Evolutionary conservation across 495 filamentous ascomycete genomes (phyloP), one percentile per base, ranked within the genome.

Genomic region (Aspergillus sparsus): DNA sequence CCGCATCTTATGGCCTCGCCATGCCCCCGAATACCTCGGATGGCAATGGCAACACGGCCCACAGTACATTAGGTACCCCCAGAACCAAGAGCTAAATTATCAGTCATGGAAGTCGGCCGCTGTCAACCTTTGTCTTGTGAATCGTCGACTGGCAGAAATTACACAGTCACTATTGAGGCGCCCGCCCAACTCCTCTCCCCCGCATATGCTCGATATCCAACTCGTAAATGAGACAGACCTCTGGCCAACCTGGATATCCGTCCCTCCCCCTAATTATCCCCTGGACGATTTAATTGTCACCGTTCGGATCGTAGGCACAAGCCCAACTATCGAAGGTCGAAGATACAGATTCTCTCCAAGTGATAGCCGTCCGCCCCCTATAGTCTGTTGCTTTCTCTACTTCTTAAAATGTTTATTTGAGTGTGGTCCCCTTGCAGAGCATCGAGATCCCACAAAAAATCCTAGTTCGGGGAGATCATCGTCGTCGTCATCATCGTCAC

Each of bases 341-440:
- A 18, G 27, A 27, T 49, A 51, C 15, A 15, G 55, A 18, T 44
- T 58, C 33, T 42, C 16, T 33, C 33, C 34, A 8, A 13, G 10
- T 32, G 46, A 47, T 10, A 27, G 53, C 16, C 31, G 16, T 8
- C 46, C 55, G 15, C 55, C 55, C 11, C 46, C 9, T 7, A 58
- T 58, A 8, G 9, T 46, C n/a, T 58, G 55, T 34, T 37, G 21
- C 21, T 58, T 58, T 13, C 51, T 31, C 31, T 51, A 51, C 18
- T 35, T 56, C 6, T 10, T 58, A 11, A 35, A 51, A 8, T 15
- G 34, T 5, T 58, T 58, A 10, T 35, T 58, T 8, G 46, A 58
- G 31, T 33, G 15, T 27, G 55, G 55, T 4, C 44, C 55, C 31
- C 44, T 58, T 21, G 44, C 31, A 6, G 55, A 37, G 36, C 31